Percentiles rank a stretch among this genome's conserved stretches.
phyloP scores from a whole-genome alignment of 371 early-diverging fungal species.

The Mortierella sp. region DNA sequence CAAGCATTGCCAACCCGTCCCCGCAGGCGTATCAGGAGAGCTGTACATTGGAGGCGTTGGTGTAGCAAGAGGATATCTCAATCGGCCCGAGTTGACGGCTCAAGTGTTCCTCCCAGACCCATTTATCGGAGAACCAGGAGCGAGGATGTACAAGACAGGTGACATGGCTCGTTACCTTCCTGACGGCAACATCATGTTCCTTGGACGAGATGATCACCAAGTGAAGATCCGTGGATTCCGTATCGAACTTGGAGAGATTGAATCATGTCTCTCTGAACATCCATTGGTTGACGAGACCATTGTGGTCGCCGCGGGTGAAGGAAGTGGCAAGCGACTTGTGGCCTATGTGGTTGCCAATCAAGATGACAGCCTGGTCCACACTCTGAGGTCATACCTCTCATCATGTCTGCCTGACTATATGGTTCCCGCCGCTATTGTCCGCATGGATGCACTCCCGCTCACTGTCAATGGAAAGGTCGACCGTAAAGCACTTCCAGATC shows the following conservation, averaged over 20 bases:
- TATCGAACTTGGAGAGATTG: slow-evolving; percentile 57
- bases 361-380: neutral
- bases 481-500: slow-evolving; percentile 1
- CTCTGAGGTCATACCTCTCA: slow-evolving; percentile 3
- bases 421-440: slow-evolving; percentile 16
- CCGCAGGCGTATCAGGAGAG: slow-evolving; percentile 15
- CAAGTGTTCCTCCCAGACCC: slow-evolving; percentile 23
- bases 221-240: slow-evolving; percentile 58
- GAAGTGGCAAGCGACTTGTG: slow-evolving; percentile 9
- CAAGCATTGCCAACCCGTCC: slow-evolving; percentile 11
- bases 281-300: slow-evolving; percentile 2
- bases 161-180: slow-evolving; percentile 47
- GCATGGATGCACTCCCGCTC: slow-evolving; percentile 14
- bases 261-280: slow-evolving; percentile 14
- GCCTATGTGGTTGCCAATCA: slow-evolving; percentile 16
- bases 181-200: slow-evolving; percentile 48
- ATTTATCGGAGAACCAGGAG: slow-evolving; percentile 1
- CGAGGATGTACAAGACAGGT: slow-evolving; percentile 54
- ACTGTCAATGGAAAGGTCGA: slow-evolving; percentile 15
- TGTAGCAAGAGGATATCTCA: slow-evolving; percentile 42
- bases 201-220: slow-evolving; percentile 32
- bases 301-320: slow-evolving; percentile 4
- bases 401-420: slow-evolving; percentile 14
- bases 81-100: slow-evolving; percentile 31
- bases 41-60: slow-evolving; percentile 25